Base-by-base conservation (phyloP, 306 rosid species). In the Vigna radiata region DNA sequence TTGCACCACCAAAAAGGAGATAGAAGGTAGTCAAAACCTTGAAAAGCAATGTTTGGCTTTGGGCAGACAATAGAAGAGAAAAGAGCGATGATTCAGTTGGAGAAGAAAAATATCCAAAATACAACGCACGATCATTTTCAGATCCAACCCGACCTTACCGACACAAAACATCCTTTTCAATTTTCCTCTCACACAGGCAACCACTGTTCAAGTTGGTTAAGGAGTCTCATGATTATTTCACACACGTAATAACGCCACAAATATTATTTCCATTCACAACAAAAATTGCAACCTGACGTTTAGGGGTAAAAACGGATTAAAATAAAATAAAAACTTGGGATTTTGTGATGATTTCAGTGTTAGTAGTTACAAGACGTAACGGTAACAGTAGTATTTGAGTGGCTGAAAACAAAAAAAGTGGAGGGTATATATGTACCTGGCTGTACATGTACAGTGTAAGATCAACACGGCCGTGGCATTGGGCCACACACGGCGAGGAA, bases 31-130 rank as follows among this genome's bases (percentile, higher is more conserved):
- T 80, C 83, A 70, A 81, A 65, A 62, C 37, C 52, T 48, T 6
- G 3, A 61, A 61, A 82, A 84, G 87, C 31, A 36, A 77, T 80
- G 91, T 83, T 85, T 2, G 77, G 84, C 82, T 79, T 77, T 82
- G 3, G 47, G 68, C 77, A 64, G 85, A 85, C 86, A 86, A 43
- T 6, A 31, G 65, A 66, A 27, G 14, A 64, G 53, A 64, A 71
- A 58, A 44, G 52, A 50, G 55, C 31, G 68, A 54, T 47, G 72
- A 62, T 54, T 76, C 47, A 65, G 39, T 25, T 58, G 39, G 59
- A 46, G 48, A 29, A 68, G 23, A 39, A 29, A 75, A 50, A 36
- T 70, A 8, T 75, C 19, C 58, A 3, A 25, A 53, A 50, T 70
- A 37, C 7, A 3, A 59, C 8, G 15, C 15, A 12, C 48, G 2